These are phyloP conservation scores for Aspergillus pseudoterreus DNA, from an alignment of 2,329 filamentous ascomycete species.

Conservation along the genomic window DNA sequence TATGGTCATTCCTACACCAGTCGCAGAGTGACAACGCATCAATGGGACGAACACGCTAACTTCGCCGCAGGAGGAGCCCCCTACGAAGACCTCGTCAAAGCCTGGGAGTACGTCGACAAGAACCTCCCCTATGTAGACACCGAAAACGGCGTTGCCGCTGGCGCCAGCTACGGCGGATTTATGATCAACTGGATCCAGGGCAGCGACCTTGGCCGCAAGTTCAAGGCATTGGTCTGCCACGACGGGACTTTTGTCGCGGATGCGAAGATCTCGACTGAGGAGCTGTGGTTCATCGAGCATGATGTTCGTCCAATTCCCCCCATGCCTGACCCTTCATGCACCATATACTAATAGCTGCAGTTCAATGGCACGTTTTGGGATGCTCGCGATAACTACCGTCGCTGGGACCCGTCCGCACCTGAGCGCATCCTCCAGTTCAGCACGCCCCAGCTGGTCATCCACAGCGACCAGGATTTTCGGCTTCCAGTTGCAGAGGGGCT, in stretches of 20 bases:
- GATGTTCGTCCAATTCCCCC: slow-evolving; percentile 19
- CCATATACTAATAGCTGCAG: slow-evolving; percentile 15
- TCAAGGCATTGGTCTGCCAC: slow-evolving; percentile 84
- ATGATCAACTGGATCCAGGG: slow-evolving; percentile 82
- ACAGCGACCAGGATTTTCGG: slow-evolving; percentile 83
- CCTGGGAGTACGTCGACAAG: slow-evolving; percentile 65
- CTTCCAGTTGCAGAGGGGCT: slow-evolving; percentile 76
- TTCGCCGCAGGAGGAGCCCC: slow-evolving; percentile 44
- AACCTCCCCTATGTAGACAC: slow-evolving; percentile 39
- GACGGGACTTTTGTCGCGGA: slow-evolving; percentile 73
- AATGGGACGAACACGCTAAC: slow-evolving; percentile 2
- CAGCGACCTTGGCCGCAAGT: slow-evolving; percentile 73
- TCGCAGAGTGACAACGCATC: too few species aligned
- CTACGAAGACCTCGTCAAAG: slow-evolving; percentile 75
- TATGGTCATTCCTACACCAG: slow-evolving; percentile 5
- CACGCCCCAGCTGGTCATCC: slow-evolving; percentile 80
- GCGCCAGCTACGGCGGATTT: slow-evolving; percentile 42
- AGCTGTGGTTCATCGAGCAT: slow-evolving; percentile 51
- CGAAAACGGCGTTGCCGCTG: slow-evolving; percentile 36
- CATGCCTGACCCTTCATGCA: neutral
- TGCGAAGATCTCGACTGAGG: slow-evolving; percentile 49
- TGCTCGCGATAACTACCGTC: slow-evolving; percentile 60
- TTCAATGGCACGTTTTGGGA: slow-evolving; percentile 50
- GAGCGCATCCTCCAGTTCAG: slow-evolving; percentile 63
- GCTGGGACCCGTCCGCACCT: slow-evolving; percentile 62